Percentiles rank a stretch among this genome's conserved stretches.
Evolutionary conservation across 2,329 filamentous ascomycete species (phyloP).

Genomic region (Escovopsis sp.): DNA sequence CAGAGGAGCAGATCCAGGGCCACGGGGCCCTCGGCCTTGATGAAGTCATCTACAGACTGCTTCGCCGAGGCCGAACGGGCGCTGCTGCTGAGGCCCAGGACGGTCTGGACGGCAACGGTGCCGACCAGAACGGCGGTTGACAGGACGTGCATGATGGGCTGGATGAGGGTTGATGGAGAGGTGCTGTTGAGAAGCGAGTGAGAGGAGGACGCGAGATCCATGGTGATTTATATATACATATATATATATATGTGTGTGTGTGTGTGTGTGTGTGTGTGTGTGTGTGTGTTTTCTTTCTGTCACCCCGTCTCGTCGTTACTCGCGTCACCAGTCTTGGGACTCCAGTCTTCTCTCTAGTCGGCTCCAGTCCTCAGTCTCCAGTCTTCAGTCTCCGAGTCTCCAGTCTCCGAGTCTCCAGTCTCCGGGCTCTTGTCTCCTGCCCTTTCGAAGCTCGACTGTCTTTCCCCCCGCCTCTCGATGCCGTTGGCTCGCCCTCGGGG

Average conservation of each 20-base stretch:
- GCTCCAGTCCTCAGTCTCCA: too few relatives aligned
- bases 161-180: conserved; percentile 10
- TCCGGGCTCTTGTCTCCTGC: background rate
- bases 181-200: conserved; percentile 15
- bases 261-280: too few relatives aligned
- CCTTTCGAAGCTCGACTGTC: too few relatives aligned
- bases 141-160: conserved; percentile 35
- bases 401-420: background rate
- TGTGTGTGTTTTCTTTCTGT: too few relatives aligned
- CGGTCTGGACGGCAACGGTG: conserved; percentile 35
- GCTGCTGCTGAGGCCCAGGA: conserved; percentile 29
- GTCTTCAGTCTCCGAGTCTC: background rate
- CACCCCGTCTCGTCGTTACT: too few relatives aligned
- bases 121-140: conserved; percentile 36
- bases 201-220: conserved; percentile 2
- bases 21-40: conserved; percentile 35
- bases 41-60: conserved; percentile 36
- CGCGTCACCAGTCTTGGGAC: too few relatives aligned
- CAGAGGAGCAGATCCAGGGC: conserved; percentile 38
- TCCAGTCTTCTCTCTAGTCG: too few relatives aligned
- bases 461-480: too few relatives aligned
- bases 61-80: conserved; percentile 23
- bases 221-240: conserved; percentile 2
- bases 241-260: too few relatives aligned
- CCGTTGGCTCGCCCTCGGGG: too few relatives aligned